A percentile compares a stretch with the other conserved stretches of the same genome.
Evolutionary conservation across 139 green algal genomes (phyloP).

Genomic region (Ettlia oleoabundans): DNA sequence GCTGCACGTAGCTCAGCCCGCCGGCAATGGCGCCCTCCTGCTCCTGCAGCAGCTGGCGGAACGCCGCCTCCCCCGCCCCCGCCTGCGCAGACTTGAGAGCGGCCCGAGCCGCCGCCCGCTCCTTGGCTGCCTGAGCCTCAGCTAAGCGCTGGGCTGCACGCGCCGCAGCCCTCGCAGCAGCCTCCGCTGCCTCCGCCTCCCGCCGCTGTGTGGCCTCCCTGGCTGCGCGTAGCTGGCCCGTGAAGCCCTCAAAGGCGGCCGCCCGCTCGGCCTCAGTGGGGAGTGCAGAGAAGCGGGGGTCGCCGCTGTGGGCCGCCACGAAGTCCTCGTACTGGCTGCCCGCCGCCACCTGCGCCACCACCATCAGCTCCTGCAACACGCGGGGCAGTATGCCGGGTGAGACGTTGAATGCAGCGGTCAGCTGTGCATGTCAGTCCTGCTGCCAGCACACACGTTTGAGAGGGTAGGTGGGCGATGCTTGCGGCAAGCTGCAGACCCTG

Average conservation of each 20-base stretch:
- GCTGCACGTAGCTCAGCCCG: slow-evolving; percentile 22
- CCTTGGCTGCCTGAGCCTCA: slow-evolving; percentile 1
- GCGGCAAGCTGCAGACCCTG: too few relatives aligned
- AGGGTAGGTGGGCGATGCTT: too few relatives aligned
- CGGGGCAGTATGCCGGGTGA: not conserved
- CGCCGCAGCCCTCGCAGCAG: slow-evolving; percentile 7
- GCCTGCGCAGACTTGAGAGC: not conserved
- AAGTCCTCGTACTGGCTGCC: slow-evolving; percentile 12
- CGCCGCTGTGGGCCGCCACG: slow-evolving; percentile 3
- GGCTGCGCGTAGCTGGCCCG: slow-evolving; percentile 5
- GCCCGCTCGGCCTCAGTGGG: slow-evolving; percentile 2
- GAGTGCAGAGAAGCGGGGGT: slow-evolving; percentile 27
- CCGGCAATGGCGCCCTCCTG: slow-evolving; percentile 19
- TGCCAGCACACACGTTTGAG: too few relatives aligned
- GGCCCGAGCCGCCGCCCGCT: slow-evolving; percentile 1
- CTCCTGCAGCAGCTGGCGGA: slow-evolving; percentile 46
- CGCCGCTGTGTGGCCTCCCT: not conserved
- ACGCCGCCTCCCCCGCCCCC: slow-evolving; percentile 23
- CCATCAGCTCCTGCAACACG: slow-evolving; percentile 42
- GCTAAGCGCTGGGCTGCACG: not conserved
- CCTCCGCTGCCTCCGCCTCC: not conserved
- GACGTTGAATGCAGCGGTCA: too few relatives aligned
- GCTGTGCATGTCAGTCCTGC: too few relatives aligned
- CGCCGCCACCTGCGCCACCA: not conserved
- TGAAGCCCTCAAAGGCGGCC: slow-evolving; percentile 34